Base-by-base conservation (phyloP, 148 eudicot species). In the Chenopodium quinoa region DNA sequence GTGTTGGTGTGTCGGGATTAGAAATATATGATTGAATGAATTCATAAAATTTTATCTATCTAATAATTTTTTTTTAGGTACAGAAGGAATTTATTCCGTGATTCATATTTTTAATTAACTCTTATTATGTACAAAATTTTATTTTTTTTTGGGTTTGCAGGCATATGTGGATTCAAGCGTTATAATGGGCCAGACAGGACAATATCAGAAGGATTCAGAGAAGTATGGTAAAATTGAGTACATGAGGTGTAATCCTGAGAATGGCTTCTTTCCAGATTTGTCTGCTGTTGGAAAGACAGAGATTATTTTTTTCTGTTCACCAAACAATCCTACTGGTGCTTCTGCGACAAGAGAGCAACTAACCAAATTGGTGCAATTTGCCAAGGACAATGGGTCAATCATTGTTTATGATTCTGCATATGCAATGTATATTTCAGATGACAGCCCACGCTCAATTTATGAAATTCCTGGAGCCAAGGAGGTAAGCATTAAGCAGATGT, bases 301-400 rank as follows among this genome's bases (percentile, higher is more conserved):
- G 81, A 82, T 94, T 80, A 93, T 93, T 83, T 94, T 94, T 80
- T 93, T 94, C 83, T 94, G 98, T 84, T 94, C 98, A 77, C 98
- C 98, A n/a, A 94, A 94, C 83, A 94, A 94, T 87, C 98, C 98
- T 83, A 94, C 98, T 64, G 98, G 98, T 80, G 89, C 92, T 76
- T 90, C 95, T 88, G 98, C 98, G 76, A 88, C 97, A 37, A 90
- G 93, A 79, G 94, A 94, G 86, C 97, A 94, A 76, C 86, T 93
- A 73, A 93, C 92, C 48, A 84, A 85, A 71, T 79, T 94, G 82
- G 98, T 93, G 20, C 84, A 91, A 79, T 94, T 93, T 88, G 97
- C 98, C 8, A 94, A 93, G 87, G 88, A 89, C 74, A 94, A 94
- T 84, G 97, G 98, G 40, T 92, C 98, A 4, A 94, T 94, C 85